Evolutionary conservation across 225 moss, liverwort and hornwort genomes (phyloP).

Genomic region (Anthoceros angustus): DNA sequence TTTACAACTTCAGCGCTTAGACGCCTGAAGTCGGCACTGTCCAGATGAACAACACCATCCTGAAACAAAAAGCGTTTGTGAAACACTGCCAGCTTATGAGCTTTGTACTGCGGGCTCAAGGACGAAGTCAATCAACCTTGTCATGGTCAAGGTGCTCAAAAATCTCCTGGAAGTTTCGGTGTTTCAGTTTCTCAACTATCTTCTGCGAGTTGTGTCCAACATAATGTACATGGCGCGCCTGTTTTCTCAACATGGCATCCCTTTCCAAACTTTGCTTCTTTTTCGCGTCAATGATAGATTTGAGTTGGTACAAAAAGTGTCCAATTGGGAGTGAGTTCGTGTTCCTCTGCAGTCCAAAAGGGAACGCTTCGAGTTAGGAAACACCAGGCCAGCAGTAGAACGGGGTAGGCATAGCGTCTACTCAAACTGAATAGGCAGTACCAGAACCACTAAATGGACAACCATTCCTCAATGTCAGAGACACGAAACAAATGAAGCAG

Average conservation of each 20-base stretch:
- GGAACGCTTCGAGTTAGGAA: conserved; percentile 6
- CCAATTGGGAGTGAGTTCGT: conserved; percentile 68
- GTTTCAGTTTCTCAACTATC: conserved; percentile 47
- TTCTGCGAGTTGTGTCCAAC: conserved; percentile 71
- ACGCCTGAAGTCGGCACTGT: conserved; percentile 44
- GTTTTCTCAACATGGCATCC: conserved; percentile 40
- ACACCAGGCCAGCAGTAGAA: neutral
- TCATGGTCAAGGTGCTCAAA: conserved; percentile 77
- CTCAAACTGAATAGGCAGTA: neutral
- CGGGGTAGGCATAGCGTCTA: neutral
- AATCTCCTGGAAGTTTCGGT: conserved; percentile 60
- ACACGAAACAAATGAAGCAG: neutral
- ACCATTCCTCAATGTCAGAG: neutral
- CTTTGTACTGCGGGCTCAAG: neutral
- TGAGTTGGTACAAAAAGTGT: conserved; percentile 66
- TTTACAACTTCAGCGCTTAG: conserved; percentile 41
- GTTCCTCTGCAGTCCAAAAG: conserved; percentile 42
- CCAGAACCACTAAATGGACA: neutral
- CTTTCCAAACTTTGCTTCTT: conserved; percentile 34
- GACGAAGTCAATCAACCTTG: conserved; percentile 28
- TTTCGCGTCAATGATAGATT: conserved; percentile 56
- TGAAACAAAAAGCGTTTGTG: conserved; percentile 10
- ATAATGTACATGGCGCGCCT: conserved; percentile 59
- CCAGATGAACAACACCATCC: conserved; percentile 67
- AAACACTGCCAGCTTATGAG: neutral